These are phyloP conservation scores for Brettanomyces bruxellensis DNA, from an alignment of 805 yeast genomes.

Conservation along the genomic window DNA sequence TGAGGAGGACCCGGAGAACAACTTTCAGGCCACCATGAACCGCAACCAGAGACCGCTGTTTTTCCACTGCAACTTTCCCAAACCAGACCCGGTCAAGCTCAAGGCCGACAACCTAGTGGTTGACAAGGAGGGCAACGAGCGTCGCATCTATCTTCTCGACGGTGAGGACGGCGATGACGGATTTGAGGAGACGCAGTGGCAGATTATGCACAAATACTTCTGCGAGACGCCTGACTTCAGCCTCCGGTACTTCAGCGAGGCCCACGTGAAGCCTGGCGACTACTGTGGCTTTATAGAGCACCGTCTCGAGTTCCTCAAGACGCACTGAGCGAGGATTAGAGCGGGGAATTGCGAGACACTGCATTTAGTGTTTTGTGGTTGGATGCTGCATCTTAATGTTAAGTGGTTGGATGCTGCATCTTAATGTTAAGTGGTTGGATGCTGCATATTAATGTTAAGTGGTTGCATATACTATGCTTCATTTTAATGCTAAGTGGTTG, in stretches of 20 bases:
- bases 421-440: too few species aligned
- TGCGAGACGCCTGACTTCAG: constrained; percentile 17
- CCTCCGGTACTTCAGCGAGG: constrained; percentile 15
- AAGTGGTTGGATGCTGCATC: too few species aligned
- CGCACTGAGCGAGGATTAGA: neutral
- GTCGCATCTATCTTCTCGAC: constrained; percentile 23
- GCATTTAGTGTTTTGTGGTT: too few species aligned
- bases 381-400: too few species aligned
- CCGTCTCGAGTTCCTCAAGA: constrained; percentile 38
- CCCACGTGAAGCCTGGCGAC: constrained; percentile 24
- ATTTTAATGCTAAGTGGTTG: too few species aligned
- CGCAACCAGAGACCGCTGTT: constrained; percentile 25
- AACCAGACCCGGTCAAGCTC: constrained; percentile 35
- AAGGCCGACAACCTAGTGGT: constrained; percentile 28
- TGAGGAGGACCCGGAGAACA: neutral
- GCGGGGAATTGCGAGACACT: neutral
- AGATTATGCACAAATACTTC: constrained; percentile 33
- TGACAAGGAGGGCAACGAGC: constrained; percentile 12
- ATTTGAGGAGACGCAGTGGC: constrained; percentile 54
- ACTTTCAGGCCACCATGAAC: neutral
- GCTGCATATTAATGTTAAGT: too few species aligned
- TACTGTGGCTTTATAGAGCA: constrained; percentile 42
- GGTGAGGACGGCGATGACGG: constrained; percentile 30
- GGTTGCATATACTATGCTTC: too few species aligned
- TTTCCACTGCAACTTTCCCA: constrained; percentile 47